phyloP scores from a whole-genome alignment of 805 yeast species.

The Cyberlindnera euphorbiae region DNA sequence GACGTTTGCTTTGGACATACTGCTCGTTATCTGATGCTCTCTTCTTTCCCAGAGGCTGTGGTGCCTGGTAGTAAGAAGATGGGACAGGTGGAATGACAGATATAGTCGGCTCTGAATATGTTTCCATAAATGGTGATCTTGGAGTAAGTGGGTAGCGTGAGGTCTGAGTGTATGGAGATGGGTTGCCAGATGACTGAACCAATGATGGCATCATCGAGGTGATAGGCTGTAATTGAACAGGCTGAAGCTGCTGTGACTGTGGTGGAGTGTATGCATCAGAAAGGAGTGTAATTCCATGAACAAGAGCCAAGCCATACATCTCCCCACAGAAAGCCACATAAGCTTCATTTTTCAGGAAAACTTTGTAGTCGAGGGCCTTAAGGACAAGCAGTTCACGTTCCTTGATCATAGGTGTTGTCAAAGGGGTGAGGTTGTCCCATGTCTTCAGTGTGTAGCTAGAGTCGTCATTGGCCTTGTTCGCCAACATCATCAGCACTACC shows the following conservation, averaged over 20 bases:
- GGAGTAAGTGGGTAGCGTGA: slow-evolving; percentile 20
- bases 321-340: slow-evolving; percentile 12
- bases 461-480: slow-evolving; percentile 45
- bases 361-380: slow-evolving; percentile 21
- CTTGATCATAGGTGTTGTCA: slow-evolving; percentile 13
- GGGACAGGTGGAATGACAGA: background rate
- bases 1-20: background rate
- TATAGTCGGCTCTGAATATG: background rate
- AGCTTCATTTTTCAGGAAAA: slow-evolving; percentile 15
- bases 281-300: slow-evolving; percentile 5
- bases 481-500: slow-evolving; percentile 32
- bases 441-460: slow-evolving; percentile 47
- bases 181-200: background rate
- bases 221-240: slow-evolving; percentile 2
- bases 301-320: slow-evolving; percentile 6
- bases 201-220: background rate
- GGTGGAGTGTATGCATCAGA: slow-evolving; percentile 3
- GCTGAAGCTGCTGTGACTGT: slow-evolving; percentile 3
- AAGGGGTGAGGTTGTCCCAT: slow-evolving; percentile 33
- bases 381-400: slow-evolving; percentile 18
- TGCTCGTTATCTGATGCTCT: background rate
- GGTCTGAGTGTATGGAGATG: slow-evolving; percentile 2
- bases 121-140: slow-evolving; percentile 18
- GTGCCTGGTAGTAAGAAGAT: background rate
- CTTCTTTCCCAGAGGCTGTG: background rate